Evolutionary conservation across 352 stramenopile genomes (phyloP).

Genomic region (Globisporangium spinosum): DNA sequence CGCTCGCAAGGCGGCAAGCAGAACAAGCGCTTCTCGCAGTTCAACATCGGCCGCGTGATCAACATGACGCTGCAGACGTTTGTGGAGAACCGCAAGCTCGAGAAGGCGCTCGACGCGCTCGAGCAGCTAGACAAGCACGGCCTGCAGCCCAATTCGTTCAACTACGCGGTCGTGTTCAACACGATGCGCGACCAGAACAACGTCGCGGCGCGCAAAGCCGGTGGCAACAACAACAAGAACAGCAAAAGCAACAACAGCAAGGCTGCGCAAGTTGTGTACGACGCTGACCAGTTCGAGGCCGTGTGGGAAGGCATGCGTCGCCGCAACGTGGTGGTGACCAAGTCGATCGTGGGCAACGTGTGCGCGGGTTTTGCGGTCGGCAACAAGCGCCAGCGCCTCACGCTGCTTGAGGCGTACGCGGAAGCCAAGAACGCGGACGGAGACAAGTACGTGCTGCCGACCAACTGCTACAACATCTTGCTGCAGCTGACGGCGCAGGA

Average conservation of each 20-base stretch:
- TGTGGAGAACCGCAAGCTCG: constrained; percentile 38
- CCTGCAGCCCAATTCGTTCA: constrained; percentile 28
- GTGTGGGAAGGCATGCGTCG: constrained; percentile 41
- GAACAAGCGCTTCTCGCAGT: constrained; percentile 27
- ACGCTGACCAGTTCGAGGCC: constrained; percentile 31
- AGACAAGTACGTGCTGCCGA: constrained; percentile 46
- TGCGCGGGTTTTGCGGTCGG: constrained; percentile 37
- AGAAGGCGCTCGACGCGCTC: constrained; percentile 31
- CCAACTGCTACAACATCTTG: constrained; percentile 42
- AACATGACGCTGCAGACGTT: constrained; percentile 46
- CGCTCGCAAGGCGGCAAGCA: constrained; percentile 6
- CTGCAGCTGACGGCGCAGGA: constrained; percentile 38
- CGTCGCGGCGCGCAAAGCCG: constrained; percentile 15
- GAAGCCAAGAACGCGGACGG: constrained; percentile 23
- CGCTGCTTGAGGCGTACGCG: constrained; percentile 52
- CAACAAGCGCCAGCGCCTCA: constrained; percentile 53
- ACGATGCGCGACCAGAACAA: constrained; percentile 41
- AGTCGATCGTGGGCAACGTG: constrained; percentile 40
- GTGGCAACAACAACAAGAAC: constrained; percentile 20
- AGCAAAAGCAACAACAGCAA: constrained; percentile 8
- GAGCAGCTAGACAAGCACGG: constrained; percentile 31
- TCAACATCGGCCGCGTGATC: constrained; percentile 48
- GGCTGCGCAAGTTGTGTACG: constrained; percentile 31
- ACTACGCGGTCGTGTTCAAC: constrained; percentile 46
- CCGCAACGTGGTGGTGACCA: constrained; percentile 36